Percentiles rank a stretch among this genome's conserved stretches.
Conservation (phyloP, 208 protist genomes). For the Trypanosomatidae sp. region DNA sequence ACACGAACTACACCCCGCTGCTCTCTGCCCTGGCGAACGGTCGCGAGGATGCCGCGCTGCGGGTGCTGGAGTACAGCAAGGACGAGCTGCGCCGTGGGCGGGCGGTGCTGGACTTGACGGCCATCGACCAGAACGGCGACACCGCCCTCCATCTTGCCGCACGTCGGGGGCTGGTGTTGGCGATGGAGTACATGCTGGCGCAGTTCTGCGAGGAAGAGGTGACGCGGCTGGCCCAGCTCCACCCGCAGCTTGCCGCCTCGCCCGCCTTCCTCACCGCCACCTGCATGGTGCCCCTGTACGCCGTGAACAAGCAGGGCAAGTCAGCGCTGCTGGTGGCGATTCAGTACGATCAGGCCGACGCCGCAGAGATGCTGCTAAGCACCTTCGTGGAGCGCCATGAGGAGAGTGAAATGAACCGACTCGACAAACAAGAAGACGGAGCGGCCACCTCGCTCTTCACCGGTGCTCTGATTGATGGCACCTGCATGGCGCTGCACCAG, state of each 20-base stretch:
- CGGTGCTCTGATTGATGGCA: slow-evolving; percentile 65
- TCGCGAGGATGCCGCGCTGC: slow-evolving; percentile 55
- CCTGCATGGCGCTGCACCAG: slow-evolving; percentile 59
- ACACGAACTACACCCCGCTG: slow-evolving; percentile 58
- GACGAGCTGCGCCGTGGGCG: slow-evolving; percentile 62
- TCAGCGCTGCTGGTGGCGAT: slow-evolving; percentile 73
- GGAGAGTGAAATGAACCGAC: no score
- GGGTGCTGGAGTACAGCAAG: slow-evolving; percentile 71
- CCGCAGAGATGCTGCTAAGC: slow-evolving; percentile 63
- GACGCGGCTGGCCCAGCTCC: slow-evolving; percentile 23
- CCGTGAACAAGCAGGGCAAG: slow-evolving; percentile 58
- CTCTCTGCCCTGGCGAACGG: slow-evolving; percentile 61
- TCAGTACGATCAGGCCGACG: slow-evolving; percentile 46
- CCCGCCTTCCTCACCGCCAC: slow-evolving; percentile 11
- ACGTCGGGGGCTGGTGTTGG: slow-evolving; percentile 41
- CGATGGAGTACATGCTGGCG: slow-evolving; percentile 79
- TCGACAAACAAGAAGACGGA: no score
- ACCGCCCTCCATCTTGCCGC: slow-evolving; percentile 70
- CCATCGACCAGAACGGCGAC: slow-evolving; percentile 66
- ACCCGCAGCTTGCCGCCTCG: slow-evolving; percentile 9
- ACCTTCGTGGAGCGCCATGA: no score
- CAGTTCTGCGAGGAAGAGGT: slow-evolving; percentile 82
- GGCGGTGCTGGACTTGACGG: slow-evolving; percentile 59
- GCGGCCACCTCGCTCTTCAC: no score
- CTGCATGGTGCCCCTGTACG: slow-evolving; percentile 28